Base-by-base conservation (phyloP, 495 filamentous ascomycete species). In the Aspergillus carlsbadensis region DNA sequence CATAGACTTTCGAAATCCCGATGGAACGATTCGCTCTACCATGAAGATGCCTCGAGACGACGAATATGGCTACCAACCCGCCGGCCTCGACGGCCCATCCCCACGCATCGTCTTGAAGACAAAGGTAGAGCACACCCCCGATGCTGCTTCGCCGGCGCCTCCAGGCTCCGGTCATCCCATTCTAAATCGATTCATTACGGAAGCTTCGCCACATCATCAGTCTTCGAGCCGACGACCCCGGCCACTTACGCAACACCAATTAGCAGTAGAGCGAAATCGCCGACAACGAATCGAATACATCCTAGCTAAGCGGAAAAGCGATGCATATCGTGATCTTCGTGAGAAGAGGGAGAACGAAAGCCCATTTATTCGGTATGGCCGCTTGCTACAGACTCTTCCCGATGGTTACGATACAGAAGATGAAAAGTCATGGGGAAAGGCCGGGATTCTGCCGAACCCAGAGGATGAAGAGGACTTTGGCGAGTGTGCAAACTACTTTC, bases 171-270 rank as follows among this genome's bases (percentile, higher is more conserved):
- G 69, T 20, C 74, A 81, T 61, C 76, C 76, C 29, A 63, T 78
- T 5, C 60, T 81, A n/a, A 74, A 77, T 50, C 71, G 74, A n/a
- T 81, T 76, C 53, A 68, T 74, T 36, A 65, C 68, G 5, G 75
- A 78, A 53, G 63, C 72, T 14, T 67, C 71, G 20, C 61, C 71
- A 17, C 63, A 69, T 14, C 66, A 61, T 15, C 63, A 65, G 17
- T 44, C 61, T 31, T 63, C 67, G 17, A 65, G 70, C 45, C 83
- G 85, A 51, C 84, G 87, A n/a, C 84, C 87, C 3, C 84, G 94
- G 6, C 93, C 92, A 4, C 81, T 96, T 17, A 98, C 94, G 1
- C 88, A 90, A 10, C 94, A 98, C 69, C 94, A 98, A 64, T 78
- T 96, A 26, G 94, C 92, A 7, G 89, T 98, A 4, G 91, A 96